phyloP scores from a whole-genome alignment of 208 protist species.

The Trypanosomatidae sp. region DNA sequence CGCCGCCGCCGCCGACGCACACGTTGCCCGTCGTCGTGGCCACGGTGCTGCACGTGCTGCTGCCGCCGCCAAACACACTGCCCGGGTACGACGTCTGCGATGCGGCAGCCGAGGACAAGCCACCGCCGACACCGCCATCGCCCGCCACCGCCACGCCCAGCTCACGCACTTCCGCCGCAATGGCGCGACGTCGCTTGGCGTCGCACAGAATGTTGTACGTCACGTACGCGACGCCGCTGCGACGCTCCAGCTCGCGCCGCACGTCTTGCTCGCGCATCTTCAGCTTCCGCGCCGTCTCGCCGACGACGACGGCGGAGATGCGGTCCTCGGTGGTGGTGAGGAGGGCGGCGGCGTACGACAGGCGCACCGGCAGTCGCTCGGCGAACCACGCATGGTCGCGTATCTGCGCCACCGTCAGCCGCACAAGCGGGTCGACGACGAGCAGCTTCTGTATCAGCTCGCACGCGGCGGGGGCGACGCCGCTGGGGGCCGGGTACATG shows the following conservation, averaged over 20 bases:
- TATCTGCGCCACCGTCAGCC: slow-evolving; percentile 84
- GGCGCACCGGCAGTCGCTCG: slow-evolving; percentile 58
- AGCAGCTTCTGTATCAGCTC: slow-evolving; percentile 85
- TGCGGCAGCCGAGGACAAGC: not conserved
- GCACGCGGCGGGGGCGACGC: slow-evolving; percentile 29
- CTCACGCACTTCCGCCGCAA: slow-evolving; percentile 42
- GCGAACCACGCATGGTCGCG: slow-evolving; percentile 86
- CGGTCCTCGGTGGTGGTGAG: slow-evolving; percentile 52
- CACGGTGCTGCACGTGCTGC: no score
- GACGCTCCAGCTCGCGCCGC: slow-evolving; percentile 36
- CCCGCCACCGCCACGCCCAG: slow-evolving; percentile 9
- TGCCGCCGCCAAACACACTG: no score
- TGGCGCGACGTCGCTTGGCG: slow-evolving; percentile 39
- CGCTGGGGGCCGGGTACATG: slow-evolving; percentile 60
- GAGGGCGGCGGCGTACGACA: slow-evolving; percentile 63
- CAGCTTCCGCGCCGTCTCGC: slow-evolving; percentile 37
- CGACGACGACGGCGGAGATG: slow-evolving; percentile 49
- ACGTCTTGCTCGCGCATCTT: slow-evolving; percentile 54
- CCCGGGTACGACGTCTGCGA: not conserved
- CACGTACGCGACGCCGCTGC: slow-evolving; percentile 42
- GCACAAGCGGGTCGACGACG: slow-evolving; percentile 78
- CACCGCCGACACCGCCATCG: not conserved
- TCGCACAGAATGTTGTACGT: slow-evolving; percentile 84
- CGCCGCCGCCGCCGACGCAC: no score
- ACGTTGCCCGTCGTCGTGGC: slow-evolving; percentile 5